Evolutionary conservation across 1,139 yeast genomes (phyloP).

Genomic region (Nakaseomyces uthaithaninus): DNA sequence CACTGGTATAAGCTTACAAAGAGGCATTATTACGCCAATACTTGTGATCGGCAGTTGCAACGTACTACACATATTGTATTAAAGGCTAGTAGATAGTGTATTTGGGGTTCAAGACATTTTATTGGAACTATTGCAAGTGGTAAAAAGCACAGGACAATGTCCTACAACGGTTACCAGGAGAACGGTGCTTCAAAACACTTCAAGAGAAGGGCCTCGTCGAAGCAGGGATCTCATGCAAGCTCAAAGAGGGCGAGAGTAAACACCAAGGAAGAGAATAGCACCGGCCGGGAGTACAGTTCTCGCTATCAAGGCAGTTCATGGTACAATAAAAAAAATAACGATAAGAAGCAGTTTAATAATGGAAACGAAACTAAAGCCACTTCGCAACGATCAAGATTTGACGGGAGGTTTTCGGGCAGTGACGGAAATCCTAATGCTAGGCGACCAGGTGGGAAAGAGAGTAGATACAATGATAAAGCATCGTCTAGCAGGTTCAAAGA

Average conservation of each 20-base stretch:
- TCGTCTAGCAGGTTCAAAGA: background rate
- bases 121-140: too few species aligned
- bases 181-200: conserved; percentile 4
- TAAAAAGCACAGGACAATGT: too few species aligned
- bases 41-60: too few species aligned
- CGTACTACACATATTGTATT: too few species aligned
- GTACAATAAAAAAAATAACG: conserved; percentile 1
- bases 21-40: too few species aligned
- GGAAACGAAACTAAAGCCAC: background rate
- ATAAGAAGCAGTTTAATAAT: background rate
- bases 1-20: too few species aligned
- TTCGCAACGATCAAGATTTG: background rate
- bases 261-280: background rate
- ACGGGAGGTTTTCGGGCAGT: background rate
- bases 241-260: conserved; percentile 1
- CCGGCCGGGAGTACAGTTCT: background rate
- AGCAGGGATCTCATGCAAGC: background rate
- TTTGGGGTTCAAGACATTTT: too few species aligned
- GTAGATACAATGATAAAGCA: background rate
- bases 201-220: conserved; percentile 2
- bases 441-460: background rate
- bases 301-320: conserved; percentile 2
- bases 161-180: conserved; percentile 5
- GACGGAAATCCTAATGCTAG: background rate
- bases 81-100: too few species aligned